Base-by-base conservation (phyloP, 2,329 filamentous ascomycete species). In the Colletotrichum viniferum region DNA sequence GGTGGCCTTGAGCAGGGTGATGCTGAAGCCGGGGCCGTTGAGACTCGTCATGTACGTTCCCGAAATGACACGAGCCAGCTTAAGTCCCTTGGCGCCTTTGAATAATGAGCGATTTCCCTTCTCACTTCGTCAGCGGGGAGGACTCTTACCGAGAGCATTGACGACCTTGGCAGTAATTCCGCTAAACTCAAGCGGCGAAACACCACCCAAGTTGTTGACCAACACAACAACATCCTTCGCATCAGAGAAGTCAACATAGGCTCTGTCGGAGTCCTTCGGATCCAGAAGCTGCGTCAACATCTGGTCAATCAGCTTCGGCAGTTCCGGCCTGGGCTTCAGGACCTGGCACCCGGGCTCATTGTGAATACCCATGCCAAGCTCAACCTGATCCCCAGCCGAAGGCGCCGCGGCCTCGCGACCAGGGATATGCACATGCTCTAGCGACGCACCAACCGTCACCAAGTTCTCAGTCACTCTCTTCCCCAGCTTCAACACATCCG, bases 321-420 rank as follows among this genome's bases (percentile, higher is more conserved):
- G 81, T 16, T 85, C 82, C 38, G 72, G 72, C 4, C 72, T 9
- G n/a, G 87, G 85, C 76, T 87, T 87, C 24, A 88, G 83, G 55
- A 88, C 85, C 77, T 87, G 88, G 56, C 87, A 90, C 43, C 90
- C 90, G 24, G 90, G 87, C 79, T 92, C 91, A 78, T 94, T 94
- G 82, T 94, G 92, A 78, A 94, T 94, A 10, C 93, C 93, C 93
- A 94, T 94, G 3, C 93, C 93, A 77, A 94, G 87, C 83, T 94
- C 92, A 26, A 93, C 87, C 79, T 93, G 90, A 24, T 88, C 88
- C 18, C 88, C 79, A 1, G 86, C 26, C 83, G 65, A 87, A 14
- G 82, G 81, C 2, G 77, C 36, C 16, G 76, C 76, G 12, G 76
- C 70, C 52, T 77, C 82, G 4, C 89, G 84, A 1, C 89, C 89